Evolutionary conservation across 2,329 filamentous ascomycete genomes (phyloP).

Genomic region (Parasarocladium wereldwijsianum): DNA sequence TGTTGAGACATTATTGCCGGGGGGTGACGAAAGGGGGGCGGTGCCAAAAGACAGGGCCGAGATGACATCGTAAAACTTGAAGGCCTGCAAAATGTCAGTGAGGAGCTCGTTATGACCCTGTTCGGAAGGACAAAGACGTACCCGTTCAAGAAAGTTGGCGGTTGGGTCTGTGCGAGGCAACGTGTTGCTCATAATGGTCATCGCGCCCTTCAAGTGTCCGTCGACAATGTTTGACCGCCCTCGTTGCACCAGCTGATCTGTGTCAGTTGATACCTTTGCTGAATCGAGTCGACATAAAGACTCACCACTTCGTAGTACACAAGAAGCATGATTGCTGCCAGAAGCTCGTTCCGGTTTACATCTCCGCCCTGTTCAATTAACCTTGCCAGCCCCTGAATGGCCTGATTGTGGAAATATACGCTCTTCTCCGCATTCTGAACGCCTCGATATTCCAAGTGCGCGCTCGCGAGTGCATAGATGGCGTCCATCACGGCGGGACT

Average conservation of each 20-base stretch:
- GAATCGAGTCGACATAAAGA: constrained; percentile 6
- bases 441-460: constrained; percentile 60
- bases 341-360: constrained; percentile 38
- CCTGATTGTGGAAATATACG: constrained; percentile 43
- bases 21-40: constrained; percentile 36
- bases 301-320: constrained; percentile 51
- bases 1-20: constrained; percentile 29
- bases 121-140: constrained; percentile 14
- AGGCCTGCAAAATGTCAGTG: constrained; percentile 28
- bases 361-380: constrained; percentile 38
- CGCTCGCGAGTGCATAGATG: constrained; percentile 70
- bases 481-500: constrained; percentile 59
- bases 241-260: constrained; percentile 40
- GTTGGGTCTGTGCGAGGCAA: constrained; percentile 32
- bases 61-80: constrained; percentile 52
- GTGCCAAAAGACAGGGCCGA: constrained; percentile 46
- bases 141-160: constrained; percentile 42
- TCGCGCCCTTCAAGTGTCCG: constrained; percentile 44
- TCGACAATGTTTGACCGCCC: constrained; percentile 45
- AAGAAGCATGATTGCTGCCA: constrained; percentile 46
- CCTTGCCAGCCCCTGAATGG: constrained; percentile 40
- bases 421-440: constrained; percentile 38
- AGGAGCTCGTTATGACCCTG: neutral
- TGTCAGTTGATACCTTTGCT: constrained; percentile 6
- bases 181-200: constrained; percentile 42